Percentiles rank a stretch among this genome's conserved stretches.
These are phyloP conservation scores for Bocquillonia castaneifolia DNA, from an alignment of 441 rosid species.

Conservation along the genomic window DNA sequence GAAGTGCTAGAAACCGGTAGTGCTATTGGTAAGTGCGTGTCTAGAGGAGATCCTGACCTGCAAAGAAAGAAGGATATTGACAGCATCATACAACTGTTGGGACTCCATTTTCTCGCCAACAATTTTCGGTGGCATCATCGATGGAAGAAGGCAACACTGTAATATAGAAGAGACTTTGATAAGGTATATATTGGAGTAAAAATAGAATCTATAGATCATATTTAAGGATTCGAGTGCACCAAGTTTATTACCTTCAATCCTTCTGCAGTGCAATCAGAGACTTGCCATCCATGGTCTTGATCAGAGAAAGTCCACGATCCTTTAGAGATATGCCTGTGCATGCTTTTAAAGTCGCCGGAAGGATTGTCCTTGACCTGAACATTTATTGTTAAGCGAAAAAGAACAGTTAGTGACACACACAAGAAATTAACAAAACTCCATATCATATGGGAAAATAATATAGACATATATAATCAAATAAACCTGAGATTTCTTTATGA, in stretches of 20 bases:
- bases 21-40: neutral
- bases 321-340: constrained; percentile 45
- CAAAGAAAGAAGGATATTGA: constrained; percentile 53
- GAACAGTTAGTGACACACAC: too few species aligned
- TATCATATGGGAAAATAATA: too few species aligned
- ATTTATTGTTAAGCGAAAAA: neutral
- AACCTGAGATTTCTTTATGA: constrained; percentile 51
- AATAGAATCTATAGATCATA: neutral
- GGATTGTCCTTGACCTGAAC: constrained; percentile 43
- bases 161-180: neutral
- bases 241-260: constrained; percentile 31
- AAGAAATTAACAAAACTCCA: too few species aligned
- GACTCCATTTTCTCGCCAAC: constrained; percentile 59
- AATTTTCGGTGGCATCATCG: constrained; percentile 56
- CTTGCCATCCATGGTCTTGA: constrained; percentile 57
- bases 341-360: constrained; percentile 37
- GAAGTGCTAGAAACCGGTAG: neutral
- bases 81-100: constrained; percentile 51
- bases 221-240: constrained; percentile 5
- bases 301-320: constrained; percentile 58
- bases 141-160: constrained; percentile 67
- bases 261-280: constrained; percentile 54
- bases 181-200: too few species aligned
- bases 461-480: too few species aligned
- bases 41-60: constrained; percentile 34